phyloP scores from a whole-genome alignment of 345 rosid species.

The Xanthoceras sorbifolium region DNA sequence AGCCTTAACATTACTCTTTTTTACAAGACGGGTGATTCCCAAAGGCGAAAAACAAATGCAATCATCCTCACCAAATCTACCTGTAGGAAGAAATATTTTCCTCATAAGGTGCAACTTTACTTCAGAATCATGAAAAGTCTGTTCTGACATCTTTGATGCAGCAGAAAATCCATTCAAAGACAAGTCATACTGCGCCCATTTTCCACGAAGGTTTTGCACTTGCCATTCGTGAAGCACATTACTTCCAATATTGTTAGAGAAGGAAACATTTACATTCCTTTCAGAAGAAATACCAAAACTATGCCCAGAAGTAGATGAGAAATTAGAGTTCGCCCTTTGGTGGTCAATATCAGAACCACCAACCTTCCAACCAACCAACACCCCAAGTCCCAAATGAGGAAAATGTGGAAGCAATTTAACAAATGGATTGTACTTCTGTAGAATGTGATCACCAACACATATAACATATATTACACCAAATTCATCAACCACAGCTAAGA shows the following conservation, averaged over 20 bases:
- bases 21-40: constrained; percentile 79
- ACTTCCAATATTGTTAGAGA: constrained; percentile 24
- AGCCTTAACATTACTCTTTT: constrained; percentile 39
- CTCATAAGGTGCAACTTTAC: constrained; percentile 43
- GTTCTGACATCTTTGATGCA: constrained; percentile 38
- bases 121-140: constrained; percentile 36
- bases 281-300: constrained; percentile 27
- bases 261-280: constrained; percentile 24
- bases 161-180: constrained; percentile 53
- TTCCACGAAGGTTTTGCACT: constrained; percentile 32
- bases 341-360: constrained; percentile 70
- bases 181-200: constrained; percentile 35
- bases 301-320: constrained; percentile 16
- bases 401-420: constrained; percentile 50
- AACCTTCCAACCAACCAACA: constrained; percentile 68
- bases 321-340: constrained; percentile 38
- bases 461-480: constrained; percentile 64
- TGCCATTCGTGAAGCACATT: constrained; percentile 29
- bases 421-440: constrained; percentile 36
- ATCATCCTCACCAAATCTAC: constrained; percentile 61
- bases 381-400: constrained; percentile 62
- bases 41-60: constrained; percentile 71
- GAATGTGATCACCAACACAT: constrained; percentile 49
- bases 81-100: constrained; percentile 59
- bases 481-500: constrained; percentile 81